phyloP scores from a whole-genome alignment of 345 rosid genomes.

The Eucalyptus pumila region DNA sequence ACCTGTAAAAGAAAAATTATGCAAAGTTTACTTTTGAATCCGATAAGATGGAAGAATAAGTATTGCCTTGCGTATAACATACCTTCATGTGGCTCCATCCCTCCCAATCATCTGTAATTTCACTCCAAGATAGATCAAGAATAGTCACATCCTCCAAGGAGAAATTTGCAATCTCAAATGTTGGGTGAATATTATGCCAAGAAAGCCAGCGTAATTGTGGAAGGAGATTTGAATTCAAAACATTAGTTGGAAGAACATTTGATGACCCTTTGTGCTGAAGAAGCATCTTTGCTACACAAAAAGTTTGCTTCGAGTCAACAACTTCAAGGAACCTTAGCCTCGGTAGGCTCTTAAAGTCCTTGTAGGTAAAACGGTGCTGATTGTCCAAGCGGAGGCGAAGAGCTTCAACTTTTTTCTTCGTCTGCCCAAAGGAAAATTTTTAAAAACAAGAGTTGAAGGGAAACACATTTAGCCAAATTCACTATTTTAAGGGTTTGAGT shows the following conservation, averaged over 20 bases:
- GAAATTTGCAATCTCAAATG: neutral
- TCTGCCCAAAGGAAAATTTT: neutral
- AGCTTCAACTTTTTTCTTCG: neutral
- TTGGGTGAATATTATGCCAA: neutral
- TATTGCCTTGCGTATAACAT: too few relatives aligned
- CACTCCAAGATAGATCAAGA: too few relatives aligned
- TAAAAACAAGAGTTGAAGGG: neutral
- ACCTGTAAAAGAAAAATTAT: too few relatives aligned
- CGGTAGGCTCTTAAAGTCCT: neutral
- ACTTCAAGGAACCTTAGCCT: neutral
- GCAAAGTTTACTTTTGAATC: too few relatives aligned
- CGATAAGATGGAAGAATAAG: too few relatives aligned
- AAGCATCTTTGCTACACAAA: neutral
- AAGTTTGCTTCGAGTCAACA: fast-evolving
- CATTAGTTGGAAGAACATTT: fast-evolving
- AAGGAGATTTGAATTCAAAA: neutral
- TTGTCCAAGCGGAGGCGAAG: fast-evolving
- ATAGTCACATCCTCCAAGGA: too few relatives aligned
- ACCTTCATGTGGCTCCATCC: too few relatives aligned
- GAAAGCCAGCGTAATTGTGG: neutral
- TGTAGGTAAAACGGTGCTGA: fast-evolving
- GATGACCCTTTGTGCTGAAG: neutral
- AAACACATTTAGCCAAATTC: neutral
- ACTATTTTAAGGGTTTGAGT: neutral
- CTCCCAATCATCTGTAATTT: too few relatives aligned